Conservation (phyloP, 306 rosid genomes). For the Carpinus viminea region DNA sequence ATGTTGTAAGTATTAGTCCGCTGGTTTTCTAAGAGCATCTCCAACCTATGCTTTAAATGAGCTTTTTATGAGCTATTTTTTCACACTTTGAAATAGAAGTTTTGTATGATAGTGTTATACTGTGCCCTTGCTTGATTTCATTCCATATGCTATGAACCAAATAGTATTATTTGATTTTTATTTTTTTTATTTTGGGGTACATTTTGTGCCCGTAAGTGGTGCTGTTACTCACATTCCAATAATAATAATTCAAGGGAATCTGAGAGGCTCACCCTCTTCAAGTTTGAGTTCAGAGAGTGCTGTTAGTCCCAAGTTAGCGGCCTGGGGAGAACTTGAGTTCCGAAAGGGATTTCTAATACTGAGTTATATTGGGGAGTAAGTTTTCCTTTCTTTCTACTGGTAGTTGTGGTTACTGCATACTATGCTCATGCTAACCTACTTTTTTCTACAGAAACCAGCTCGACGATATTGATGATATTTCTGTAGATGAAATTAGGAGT, state of each 20-base stretch:
- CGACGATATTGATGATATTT: slow-evolving; percentile 25
- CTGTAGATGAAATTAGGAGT: slow-evolving; percentile 39
- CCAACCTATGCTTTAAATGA: too few species aligned
- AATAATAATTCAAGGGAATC: not conserved
- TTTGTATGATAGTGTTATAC: not conserved
- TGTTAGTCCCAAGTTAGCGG: slow-evolving; percentile 28
- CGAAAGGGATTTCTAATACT: slow-evolving; percentile 62
- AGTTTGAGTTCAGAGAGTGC: slow-evolving; percentile 1
- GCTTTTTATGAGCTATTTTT: too few species aligned
- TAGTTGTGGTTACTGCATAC: not conserved
- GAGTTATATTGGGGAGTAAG: slow-evolving; percentile 61
- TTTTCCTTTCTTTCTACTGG: slow-evolving; percentile 7
- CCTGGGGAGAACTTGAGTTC: slow-evolving; percentile 76
- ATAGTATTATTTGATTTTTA: not conserved
- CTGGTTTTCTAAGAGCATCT: too few species aligned
- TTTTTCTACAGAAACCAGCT: slow-evolving; percentile 25
- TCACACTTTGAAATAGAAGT: too few species aligned
- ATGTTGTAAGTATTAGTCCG: too few species aligned
- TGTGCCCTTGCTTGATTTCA: not conserved
- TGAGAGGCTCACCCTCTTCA: not conserved
- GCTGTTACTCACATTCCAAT: not conserved
- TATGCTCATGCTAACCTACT: not conserved
- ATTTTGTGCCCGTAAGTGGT: not conserved
- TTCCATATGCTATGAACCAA: not conserved
- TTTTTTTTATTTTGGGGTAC: not conserved